These are phyloP conservation scores for Pseudocercospora macadamiae DNA, from an alignment of 2,329 filamentous ascomycete genomes.

Conservation along the genomic window DNA sequence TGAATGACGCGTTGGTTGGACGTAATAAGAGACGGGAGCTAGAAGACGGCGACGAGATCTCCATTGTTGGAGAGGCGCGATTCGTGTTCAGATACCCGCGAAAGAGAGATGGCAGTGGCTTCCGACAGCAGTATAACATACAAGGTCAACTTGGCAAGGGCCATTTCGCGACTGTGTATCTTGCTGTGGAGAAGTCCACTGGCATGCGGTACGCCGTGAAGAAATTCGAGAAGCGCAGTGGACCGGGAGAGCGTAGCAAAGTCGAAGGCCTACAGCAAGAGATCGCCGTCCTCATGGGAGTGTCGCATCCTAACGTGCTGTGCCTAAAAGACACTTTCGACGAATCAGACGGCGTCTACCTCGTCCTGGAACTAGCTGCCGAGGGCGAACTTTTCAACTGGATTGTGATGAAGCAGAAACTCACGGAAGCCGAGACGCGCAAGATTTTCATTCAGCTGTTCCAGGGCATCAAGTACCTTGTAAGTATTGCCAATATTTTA, in stretches of 20 bases:
- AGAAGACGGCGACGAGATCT: slow-evolving; percentile 87
- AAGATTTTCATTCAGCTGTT: slow-evolving; percentile 91
- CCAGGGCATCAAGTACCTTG: slow-evolving; percentile 91
- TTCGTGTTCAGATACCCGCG: slow-evolving; percentile 92
- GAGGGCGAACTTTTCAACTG: slow-evolving; percentile 96
- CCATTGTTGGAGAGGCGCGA: slow-evolving; percentile 78
- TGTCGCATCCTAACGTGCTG: slow-evolving; percentile 89
- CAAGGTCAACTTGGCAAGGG: slow-evolving; percentile 88
- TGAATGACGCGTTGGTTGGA: slow-evolving; percentile 88
- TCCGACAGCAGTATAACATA: slow-evolving; percentile 83
- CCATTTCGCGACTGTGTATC: slow-evolving; percentile 90
- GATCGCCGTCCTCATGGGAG: slow-evolving; percentile 94
- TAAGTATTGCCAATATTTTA: slow-evolving; percentile 53
- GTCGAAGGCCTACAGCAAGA: slow-evolving; percentile 89
- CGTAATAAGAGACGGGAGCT: slow-evolving; percentile 90
- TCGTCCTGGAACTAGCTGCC: slow-evolving; percentile 85
- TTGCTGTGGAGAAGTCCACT: slow-evolving; percentile 82
- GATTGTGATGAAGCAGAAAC: slow-evolving; percentile 87
- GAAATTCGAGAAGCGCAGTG: slow-evolving; percentile 83
- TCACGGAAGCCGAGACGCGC: slow-evolving; percentile 80
- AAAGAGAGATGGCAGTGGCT: slow-evolving; percentile 71
- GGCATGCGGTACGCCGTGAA: slow-evolving; percentile 90
- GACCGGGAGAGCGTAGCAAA: slow-evolving; percentile 81
- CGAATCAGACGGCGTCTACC: slow-evolving; percentile 84
- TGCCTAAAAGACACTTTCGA: slow-evolving; percentile 96